Percentiles rank a stretch among this genome's conserved stretches.
Conservation (phyloP, 768 basidiomycete species). For the Mycena venus region DNA sequence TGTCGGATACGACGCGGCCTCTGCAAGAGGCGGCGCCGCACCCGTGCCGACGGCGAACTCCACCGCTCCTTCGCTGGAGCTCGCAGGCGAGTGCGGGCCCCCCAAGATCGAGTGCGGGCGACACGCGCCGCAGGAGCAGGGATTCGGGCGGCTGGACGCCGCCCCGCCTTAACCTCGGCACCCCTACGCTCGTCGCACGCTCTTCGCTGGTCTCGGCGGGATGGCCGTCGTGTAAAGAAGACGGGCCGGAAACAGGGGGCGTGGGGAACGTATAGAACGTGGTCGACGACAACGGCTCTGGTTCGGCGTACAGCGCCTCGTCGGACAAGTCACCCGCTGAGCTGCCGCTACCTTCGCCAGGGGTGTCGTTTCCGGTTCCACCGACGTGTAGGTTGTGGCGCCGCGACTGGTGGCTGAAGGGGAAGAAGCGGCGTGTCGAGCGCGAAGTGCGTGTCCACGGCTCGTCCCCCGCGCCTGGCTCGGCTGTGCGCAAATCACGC, state of each 20-base stretch:
- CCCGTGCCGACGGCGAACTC: not conserved
- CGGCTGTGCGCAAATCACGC: slow-evolving; percentile 45
- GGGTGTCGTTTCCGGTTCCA: slow-evolving; percentile 40
- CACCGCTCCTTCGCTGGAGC: not conserved
- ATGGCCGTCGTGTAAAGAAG: slow-evolving; percentile 20
- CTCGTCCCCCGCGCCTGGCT: slow-evolving; percentile 4
- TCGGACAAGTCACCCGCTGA: slow-evolving; percentile 8
- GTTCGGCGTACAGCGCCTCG: slow-evolving; percentile 29
- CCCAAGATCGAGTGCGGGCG: slow-evolving; percentile 43
- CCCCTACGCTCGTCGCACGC: slow-evolving; percentile 41
- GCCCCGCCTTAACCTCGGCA: slow-evolving; percentile 75
- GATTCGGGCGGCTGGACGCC: slow-evolving; percentile 76
- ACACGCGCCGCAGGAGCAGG: slow-evolving; percentile 62
- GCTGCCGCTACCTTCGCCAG: slow-evolving; percentile 27
- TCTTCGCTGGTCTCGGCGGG: slow-evolving; percentile 51
- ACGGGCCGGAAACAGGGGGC: slow-evolving; percentile 27
- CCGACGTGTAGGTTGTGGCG: slow-evolving; percentile 56
- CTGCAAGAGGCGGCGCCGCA: slow-evolving; percentile 30
- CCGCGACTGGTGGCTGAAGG: slow-evolving; percentile 57
- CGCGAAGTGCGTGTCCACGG: slow-evolving; percentile 24
- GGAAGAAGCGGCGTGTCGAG: slow-evolving; percentile 69
- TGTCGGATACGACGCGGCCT: slow-evolving; percentile 60
- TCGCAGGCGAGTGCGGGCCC: slow-evolving; percentile 20
- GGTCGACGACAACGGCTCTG: slow-evolving; percentile 39
- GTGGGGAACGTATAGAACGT: slow-evolving; percentile 45